Percentiles rank a stretch among this genome's conserved stretches.
phyloP scores from a whole-genome alignment of 139 green algal genomes.

The Ulvella scutata region DNA sequence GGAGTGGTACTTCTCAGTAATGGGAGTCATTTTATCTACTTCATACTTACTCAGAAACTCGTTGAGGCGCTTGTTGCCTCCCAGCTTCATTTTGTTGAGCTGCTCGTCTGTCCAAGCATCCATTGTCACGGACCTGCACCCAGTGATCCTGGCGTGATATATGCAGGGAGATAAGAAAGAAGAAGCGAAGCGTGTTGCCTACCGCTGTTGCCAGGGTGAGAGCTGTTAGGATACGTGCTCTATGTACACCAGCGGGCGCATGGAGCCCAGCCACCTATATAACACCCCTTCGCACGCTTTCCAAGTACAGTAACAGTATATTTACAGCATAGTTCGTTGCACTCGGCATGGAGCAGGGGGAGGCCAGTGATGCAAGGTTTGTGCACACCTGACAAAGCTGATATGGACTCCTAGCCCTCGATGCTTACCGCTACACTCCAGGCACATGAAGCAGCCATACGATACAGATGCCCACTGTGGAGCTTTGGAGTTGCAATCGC shows the following conservation, averaged over 20 bases:
- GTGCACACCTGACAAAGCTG: constrained; percentile 79
- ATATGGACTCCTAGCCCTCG: constrained; percentile 93
- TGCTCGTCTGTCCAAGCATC: constrained; percentile 86
- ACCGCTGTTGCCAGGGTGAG: too few relatives aligned
- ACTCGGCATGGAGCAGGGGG: background rate
- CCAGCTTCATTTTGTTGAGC: constrained; percentile 84
- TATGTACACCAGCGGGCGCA: too few relatives aligned
- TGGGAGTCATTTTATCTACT: constrained; percentile 69
- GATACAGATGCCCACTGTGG: constrained; percentile 88
- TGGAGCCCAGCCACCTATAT: too few relatives aligned
- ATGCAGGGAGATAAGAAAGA: too few relatives aligned
- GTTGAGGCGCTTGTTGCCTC: constrained; percentile 83
- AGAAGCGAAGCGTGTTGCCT: too few relatives aligned
- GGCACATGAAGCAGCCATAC: constrained; percentile 96
- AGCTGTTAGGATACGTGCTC: too few relatives aligned
- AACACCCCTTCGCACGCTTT: too few relatives aligned
- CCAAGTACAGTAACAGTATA: too few relatives aligned
- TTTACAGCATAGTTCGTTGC: too few relatives aligned
- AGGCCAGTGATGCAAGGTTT: background rate
- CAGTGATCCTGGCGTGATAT: background rate
- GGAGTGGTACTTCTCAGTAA: constrained; percentile 91
- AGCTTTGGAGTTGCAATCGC: constrained; percentile 88
- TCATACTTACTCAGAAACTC: constrained; percentile 81
- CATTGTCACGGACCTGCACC: constrained; percentile 86
- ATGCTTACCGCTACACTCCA: constrained; percentile 93